These are phyloP conservation scores for Coemansia sp. DNA, from an alignment of 192 early-diverging fungal genomes.

Conservation along the genomic window DNA sequence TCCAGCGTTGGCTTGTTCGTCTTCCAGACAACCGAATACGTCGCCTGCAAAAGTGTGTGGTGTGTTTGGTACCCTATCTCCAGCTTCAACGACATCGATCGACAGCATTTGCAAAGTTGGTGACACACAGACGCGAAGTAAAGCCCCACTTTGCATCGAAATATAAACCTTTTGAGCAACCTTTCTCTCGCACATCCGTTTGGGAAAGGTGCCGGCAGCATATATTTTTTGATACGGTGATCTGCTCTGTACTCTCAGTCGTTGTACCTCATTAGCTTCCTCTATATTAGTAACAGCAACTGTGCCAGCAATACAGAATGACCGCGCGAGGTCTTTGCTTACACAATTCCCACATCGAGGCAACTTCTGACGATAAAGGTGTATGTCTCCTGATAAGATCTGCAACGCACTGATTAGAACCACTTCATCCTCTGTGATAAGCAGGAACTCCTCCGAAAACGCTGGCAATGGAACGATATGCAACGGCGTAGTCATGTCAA, in stretches of 20 bases:
- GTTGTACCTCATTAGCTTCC: not conserved
- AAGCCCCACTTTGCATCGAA: conserved; percentile 23
- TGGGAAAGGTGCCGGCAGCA: not conserved
- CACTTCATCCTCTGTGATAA: conserved; percentile 23
- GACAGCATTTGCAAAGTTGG: conserved; percentile 9
- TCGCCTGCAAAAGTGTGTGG: conserved; percentile 6
- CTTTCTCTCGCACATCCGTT: not conserved
- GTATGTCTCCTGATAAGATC: conserved; percentile 44
- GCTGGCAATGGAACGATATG: conserved; percentile 31
- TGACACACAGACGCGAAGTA: conserved; percentile 14
- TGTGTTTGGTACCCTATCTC: not conserved
- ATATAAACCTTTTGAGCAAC: conserved; percentile 30
- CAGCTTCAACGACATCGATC: conserved; percentile 9
- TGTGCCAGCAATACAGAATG: conserved; percentile 29
- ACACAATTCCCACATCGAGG: not conserved
- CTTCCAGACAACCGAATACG: conserved; percentile 16
- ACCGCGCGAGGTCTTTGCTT: conserved; percentile 8
- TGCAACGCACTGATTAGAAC: conserved; percentile 33
- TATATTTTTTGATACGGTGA: not conserved
- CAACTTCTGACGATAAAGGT: conserved; percentile 23
- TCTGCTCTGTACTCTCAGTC: not conserved
- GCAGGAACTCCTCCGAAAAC: conserved; percentile 33
- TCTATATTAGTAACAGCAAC: not conserved
- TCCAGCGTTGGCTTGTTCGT: too few relatives aligned
- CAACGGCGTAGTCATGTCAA: conserved; percentile 22